Evolutionary conservation across 2,329 filamentous ascomycete genomes (phyloP), one percentile per base, ranked within the genome.

Genomic region (Colletotrichum navitas): DNA sequence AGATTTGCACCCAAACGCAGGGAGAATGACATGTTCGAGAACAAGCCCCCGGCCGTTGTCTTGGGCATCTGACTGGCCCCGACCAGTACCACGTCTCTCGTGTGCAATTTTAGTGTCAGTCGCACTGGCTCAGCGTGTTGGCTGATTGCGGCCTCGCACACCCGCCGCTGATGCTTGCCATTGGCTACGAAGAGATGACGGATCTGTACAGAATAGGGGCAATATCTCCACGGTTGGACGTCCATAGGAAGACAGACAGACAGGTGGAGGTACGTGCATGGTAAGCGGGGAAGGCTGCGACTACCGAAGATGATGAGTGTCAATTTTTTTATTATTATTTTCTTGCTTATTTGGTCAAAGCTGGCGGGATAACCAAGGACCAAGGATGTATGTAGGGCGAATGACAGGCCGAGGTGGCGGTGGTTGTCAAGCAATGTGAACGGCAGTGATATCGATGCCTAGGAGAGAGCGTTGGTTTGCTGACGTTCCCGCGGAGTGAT

Each of bases 141-240:
- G 52, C 32, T 58, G 59, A 71, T 58, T 58, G 47, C 36, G 52
- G 65, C 54, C 51, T 61, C n/a, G 39, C 18, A 32, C 54, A n/a
- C n/a, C 24, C 10, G 63, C 56, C 49, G 36, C 26, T 16, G 11
- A n/a, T 16, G 26, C 32, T n/a, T n/a, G 18, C 29, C 10, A 66
- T 68, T 72, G 69, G 65, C 14, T 34, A 39, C 16, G 34, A 32
- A 26, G 39, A 54, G 36, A 69, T 29, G 39, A 36, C 29, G 18
- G 43, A 52, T 60, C 65, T 68, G 65, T 68, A 63, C 26, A 32
- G 24, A 51, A 64, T 60, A 72, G 65, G 69, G 65, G 65, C 56
- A n/a, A 29, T 36, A 29, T 36, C 41, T 64, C 21, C 16, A 65
- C 21, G 52, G 41, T 62, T 32, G 14, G 24, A 11, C 55, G n/a